Evolutionary conservation across 345 rosid species (phyloP).

Genomic region (Aethionema arabicum): DNA sequence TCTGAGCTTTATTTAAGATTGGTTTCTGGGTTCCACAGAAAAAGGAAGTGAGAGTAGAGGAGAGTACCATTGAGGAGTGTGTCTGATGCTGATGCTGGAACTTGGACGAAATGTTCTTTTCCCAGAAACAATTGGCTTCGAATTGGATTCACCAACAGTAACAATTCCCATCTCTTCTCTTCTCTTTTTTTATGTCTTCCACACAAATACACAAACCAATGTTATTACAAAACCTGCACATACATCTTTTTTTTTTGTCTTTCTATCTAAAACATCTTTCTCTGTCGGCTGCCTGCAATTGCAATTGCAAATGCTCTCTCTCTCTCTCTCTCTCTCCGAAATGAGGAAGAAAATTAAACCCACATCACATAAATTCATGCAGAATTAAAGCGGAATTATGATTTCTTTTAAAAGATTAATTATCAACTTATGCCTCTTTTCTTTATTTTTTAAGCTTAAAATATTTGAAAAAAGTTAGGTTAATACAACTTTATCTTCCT

Average conservation of each 20-base stretch:
- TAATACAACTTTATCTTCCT: constrained; percentile 32
- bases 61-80: constrained; percentile 88
- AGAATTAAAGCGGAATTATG: constrained; percentile 31
- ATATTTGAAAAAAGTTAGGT: not conserved
- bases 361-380: constrained; percentile 33
- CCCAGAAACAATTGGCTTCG: constrained; percentile 73
- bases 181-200: constrained; percentile 9
- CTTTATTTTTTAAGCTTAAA: not conserved
- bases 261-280: constrained; percentile 27
- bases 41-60: constrained; percentile 12
- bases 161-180: constrained; percentile 58
- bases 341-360: constrained; percentile 15
- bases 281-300: constrained; percentile 32
- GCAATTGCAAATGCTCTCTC: constrained; percentile 26
- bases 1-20: not conserved
- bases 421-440: constrained; percentile 21
- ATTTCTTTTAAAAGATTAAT: not conserved
- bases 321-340: constrained; percentile 15
- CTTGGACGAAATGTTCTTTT: constrained; percentile 90
- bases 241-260: constrained; percentile 25
- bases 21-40: not conserved
- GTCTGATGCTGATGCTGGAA: constrained; percentile 63
- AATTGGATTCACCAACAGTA: constrained; percentile 51
- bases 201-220: constrained; percentile 25
- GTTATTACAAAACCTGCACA: constrained; percentile 28